Percentiles rank a stretch among this genome's conserved stretches.
These are phyloP conservation scores for Parafenestella ontariensis DNA, from an alignment of 2,329 filamentous ascomycete genomes.

Conservation along the genomic window DNA sequence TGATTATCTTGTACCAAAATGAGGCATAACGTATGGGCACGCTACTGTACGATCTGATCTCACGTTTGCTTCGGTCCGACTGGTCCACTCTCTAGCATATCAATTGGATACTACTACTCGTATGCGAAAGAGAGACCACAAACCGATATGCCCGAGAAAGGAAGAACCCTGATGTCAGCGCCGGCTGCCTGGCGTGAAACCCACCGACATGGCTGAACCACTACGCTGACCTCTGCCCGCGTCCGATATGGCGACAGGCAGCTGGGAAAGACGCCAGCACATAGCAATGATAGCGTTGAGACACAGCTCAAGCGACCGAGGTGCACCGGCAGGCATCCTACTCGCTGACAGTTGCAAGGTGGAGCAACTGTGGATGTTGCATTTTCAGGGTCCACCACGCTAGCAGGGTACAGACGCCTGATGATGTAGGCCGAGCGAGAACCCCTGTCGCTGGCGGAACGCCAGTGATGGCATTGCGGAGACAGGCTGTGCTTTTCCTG, in stretches of 20 bases:
- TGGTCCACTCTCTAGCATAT: constrained; percentile 1
- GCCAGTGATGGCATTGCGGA: constrained; percentile 32
- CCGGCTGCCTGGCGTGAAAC: constrained; percentile 10
- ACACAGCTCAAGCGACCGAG: constrained; percentile 11
- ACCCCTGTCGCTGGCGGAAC: constrained; percentile 12
- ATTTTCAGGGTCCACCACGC: constrained; percentile 26
- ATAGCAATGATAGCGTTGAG: constrained; percentile 3
- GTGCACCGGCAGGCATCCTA: constrained; percentile 20
- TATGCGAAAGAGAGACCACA: constrained; percentile 2
- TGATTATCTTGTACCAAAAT: constrained; percentile 21
- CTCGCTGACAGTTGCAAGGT: constrained; percentile 14
- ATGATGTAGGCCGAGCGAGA: constrained; percentile 30
- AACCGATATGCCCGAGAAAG: constrained; percentile 10
- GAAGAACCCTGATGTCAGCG: constrained; percentile 18
- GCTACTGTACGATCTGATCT: constrained; percentile 11
- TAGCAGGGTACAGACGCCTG: constrained; percentile 14
- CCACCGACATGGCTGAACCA: constrained; percentile 6
- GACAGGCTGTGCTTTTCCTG: constrained; percentile 3
- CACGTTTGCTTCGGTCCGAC: constrained; percentile 19
- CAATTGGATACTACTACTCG: constrained; percentile 1
- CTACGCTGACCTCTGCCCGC: background rate
- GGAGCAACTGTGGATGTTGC: constrained; percentile 5
- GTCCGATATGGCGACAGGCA: constrained; percentile 15
- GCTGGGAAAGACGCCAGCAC: constrained; percentile 1
- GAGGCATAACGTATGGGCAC: constrained; percentile 25